phyloP scores from a whole-genome alignment of 2,329 filamentous ascomycete species.

The Elsinoe ampelina region DNA sequence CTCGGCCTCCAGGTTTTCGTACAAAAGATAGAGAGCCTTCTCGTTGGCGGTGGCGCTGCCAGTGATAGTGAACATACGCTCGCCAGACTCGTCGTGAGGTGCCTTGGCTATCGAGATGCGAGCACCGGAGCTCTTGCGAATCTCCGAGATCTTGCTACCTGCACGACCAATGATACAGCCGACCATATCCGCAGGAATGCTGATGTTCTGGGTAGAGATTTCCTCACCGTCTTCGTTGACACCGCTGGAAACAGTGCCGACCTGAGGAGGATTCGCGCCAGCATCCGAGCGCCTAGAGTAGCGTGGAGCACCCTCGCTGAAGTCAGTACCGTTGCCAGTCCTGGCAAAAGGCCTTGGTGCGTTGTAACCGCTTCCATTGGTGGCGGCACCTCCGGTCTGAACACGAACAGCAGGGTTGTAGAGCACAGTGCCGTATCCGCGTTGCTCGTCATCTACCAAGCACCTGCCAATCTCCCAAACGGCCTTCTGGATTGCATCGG shows the following conservation, averaged over 20 bases:
- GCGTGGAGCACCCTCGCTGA: slow-evolving; percentile 69
- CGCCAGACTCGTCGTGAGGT: slow-evolving; percentile 91
- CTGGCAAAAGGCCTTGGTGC: slow-evolving; percentile 53
- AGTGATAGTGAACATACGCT: slow-evolving; percentile 99
- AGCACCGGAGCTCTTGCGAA: slow-evolving; percentile 90
- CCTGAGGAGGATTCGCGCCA: slow-evolving; percentile 65
- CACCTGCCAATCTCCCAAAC: slow-evolving; percentile 99
- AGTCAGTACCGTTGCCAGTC: slow-evolving; percentile 94
- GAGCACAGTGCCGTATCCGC: slow-evolving; percentile 89
- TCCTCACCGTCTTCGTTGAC: slow-evolving; percentile 78
- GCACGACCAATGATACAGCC: slow-evolving; percentile 96
- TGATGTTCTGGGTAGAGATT: slow-evolving; percentile 98
- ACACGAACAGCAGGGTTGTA: slow-evolving; percentile 95
- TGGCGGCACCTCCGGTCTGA: slow-evolving; percentile 50
- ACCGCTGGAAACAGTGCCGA: slow-evolving; percentile 50
- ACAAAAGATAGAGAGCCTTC: slow-evolving; percentile 87
- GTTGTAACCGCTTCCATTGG: slow-evolving; percentile 43
- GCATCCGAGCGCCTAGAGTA: slow-evolving; percentile 75
- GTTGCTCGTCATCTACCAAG: slow-evolving; percentile 93
- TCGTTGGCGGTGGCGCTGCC: slow-evolving; percentile 90
- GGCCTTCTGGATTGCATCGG: slow-evolving; percentile 89
- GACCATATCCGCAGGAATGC: slow-evolving; percentile 98
- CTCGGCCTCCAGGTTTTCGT: slow-evolving; percentile 97
- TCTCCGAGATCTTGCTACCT: slow-evolving; percentile 97
- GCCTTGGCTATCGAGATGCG: slow-evolving; percentile 97